A percentile compares a stretch with the other conserved stretches of the same genome.
Evolutionary conservation across 176 grass and related monocot species (phyloP).

Genomic region (Ananas comosus): DNA sequence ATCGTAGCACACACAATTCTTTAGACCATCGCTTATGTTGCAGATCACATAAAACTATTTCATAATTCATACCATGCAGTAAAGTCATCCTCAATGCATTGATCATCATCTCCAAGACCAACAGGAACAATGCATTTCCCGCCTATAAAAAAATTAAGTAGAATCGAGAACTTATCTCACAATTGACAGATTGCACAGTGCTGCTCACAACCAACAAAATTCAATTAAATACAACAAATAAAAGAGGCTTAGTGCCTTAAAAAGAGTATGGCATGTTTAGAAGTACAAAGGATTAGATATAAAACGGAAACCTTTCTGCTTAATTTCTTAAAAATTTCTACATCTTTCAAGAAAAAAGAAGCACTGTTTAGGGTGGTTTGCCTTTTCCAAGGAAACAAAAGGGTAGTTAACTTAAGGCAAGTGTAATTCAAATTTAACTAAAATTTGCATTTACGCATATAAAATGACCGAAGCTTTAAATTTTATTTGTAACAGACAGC

Average conservation of each 20-base stretch:
- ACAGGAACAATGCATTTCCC: constrained; percentile 69
- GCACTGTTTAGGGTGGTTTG: too few species aligned
- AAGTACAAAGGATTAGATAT: too few species aligned
- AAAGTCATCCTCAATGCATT: constrained; percentile 94
- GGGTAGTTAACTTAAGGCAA: too few species aligned
- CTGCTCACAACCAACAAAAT: not conserved
- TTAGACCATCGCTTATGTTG: not conserved
- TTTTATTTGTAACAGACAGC: not conserved
- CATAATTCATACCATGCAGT: constrained; percentile 59
- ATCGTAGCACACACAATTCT: not conserved
- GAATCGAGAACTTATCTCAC: not conserved
- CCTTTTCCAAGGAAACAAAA: too few species aligned
- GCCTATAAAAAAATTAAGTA: constrained; percentile 24
- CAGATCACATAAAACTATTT: not conserved
- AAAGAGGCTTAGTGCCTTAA: not conserved
- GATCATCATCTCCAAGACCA: constrained; percentile 87
- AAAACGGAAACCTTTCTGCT: too few species aligned
- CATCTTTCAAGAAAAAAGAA: too few species aligned
- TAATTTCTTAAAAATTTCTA: too few species aligned
- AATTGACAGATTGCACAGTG: not conserved
- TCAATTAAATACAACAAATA: not conserved
- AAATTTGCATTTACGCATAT: too few species aligned
- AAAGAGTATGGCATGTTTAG: not conserved
- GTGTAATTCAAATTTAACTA: too few species aligned
- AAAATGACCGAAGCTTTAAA: too few species aligned